phyloP scores from a whole-genome alignment of 2,329 filamentous ascomycete genomes.

The Neofusicoccum sp. region DNA sequence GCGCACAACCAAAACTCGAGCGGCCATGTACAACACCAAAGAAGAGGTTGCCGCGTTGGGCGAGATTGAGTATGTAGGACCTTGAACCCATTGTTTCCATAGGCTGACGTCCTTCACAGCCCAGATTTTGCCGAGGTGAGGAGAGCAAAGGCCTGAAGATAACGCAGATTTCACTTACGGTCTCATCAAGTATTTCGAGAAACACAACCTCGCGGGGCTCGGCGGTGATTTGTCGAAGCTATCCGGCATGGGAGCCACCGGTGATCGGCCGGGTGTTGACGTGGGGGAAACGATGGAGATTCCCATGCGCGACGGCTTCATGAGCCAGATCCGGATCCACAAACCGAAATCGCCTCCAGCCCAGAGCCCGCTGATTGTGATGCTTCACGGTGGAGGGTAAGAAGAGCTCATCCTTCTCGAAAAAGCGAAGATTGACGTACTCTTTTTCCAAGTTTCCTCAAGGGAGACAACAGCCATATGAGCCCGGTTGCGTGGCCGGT shows the following conservation, averaged over 20 bases:
- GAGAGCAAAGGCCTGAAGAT: background rate
- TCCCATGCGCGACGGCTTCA: constrained; percentile 3
- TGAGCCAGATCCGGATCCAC: background rate
- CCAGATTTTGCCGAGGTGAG: background rate
- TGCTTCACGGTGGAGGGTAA: background rate
- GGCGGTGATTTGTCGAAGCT: background rate
- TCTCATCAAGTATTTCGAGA: background rate
- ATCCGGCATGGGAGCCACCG: background rate
- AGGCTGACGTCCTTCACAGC: background rate
- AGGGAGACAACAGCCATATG: constrained; percentile 1
- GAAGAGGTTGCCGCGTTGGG: too few relatives aligned
- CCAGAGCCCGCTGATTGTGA: background rate
- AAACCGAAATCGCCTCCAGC: background rate
- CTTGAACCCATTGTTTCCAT: too few relatives aligned
- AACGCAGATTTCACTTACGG: background rate
- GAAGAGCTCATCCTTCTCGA: too few relatives aligned
- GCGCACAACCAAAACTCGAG: too few relatives aligned
- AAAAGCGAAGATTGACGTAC: background rate
- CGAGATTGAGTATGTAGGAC: too few relatives aligned
- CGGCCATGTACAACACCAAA: too few relatives aligned
- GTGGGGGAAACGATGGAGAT: background rate
- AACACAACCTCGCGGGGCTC: background rate
- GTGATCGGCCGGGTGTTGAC: background rate
- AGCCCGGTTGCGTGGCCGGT: background rate
- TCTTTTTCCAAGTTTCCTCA: too few relatives aligned